Evolutionary conservation across 1,284 basidiomycete species (phyloP).

Genomic region (Tylopilus sp.): DNA sequence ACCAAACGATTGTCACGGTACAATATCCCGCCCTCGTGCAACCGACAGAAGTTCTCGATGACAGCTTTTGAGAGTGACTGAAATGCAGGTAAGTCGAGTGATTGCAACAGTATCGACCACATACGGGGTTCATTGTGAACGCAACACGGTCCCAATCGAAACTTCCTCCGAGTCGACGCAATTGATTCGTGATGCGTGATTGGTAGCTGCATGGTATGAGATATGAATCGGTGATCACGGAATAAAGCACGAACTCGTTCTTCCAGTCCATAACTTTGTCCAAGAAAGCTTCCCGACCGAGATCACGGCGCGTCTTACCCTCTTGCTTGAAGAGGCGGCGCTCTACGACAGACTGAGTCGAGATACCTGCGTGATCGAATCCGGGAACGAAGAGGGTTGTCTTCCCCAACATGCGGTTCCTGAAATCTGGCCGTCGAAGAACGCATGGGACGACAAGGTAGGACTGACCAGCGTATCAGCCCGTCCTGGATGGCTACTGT

Average conservation of each 20-base stretch:
- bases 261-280: conserved; percentile 97
- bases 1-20: conserved; percentile 98
- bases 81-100: background rate
- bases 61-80: conserved; percentile 84
- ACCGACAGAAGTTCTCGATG: conserved; percentile 84
- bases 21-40: conserved; percentile 92
- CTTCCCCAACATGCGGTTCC: conserved; percentile 96
- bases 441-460: background rate
- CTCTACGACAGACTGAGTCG: conserved; percentile 98
- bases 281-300: conserved; percentile 91
- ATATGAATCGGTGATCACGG: background rate
- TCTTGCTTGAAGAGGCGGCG: conserved; percentile 84
- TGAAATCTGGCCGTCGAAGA: conserved; percentile 29
- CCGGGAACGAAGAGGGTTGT: conserved; percentile 91
- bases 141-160: conserved; percentile 94
- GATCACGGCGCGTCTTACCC: conserved; percentile 86
- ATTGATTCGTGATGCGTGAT: conserved; percentile 84
- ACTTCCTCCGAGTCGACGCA: conserved; percentile 87
- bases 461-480: conserved; percentile 76
- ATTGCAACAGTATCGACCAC: conserved; percentile 12
- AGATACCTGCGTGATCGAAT: conserved; percentile 98
- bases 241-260: conserved; percentile 66
- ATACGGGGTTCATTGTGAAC: conserved; percentile 93
- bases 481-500: conserved; percentile 93
- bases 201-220: conserved; percentile 65